Base-by-base conservation (phyloP, 139 green algal species). In the Penium margaritaceum region DNA sequence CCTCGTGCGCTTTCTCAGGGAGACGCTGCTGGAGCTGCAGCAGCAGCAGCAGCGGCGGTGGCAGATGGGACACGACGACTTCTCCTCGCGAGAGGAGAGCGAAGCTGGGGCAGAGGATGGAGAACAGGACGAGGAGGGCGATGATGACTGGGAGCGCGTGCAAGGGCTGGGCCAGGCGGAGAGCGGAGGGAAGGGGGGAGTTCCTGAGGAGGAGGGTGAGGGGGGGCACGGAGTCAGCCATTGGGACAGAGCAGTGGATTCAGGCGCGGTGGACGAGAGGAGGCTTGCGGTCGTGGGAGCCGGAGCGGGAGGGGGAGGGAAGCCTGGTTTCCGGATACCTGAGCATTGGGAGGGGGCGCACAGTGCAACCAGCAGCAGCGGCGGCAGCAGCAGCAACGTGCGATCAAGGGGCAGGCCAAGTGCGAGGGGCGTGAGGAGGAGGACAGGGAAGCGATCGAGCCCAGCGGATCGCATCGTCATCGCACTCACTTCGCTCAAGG, bases 1-100 rank as follows among this genome's bases (percentile, higher is more conserved):
- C 5, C 66, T 91, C 34, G 78, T 91, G 9, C 82, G 60, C 7
- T 86, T 75, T 44, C 53, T 89, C 9, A 41, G 6, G 80, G 81
- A 30, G 39, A 33, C 19, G 35, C 1, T 68, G n/a, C 5, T 7
- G 24, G 41, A 12, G 9, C 41, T 21, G 41, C 41, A 21, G 41
- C 9, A 9, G 41, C 9, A 21, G 12, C 12, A 51, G 41, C 41
- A 51, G 41, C 41, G 12, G 41, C 41, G 12, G 41, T n/a, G n/a
- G n/a, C n/a, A n/a, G n/a, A n/a, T n/a, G n/a, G n/a, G n/a, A n/a
- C n/a, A n/a, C n/a, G n/a, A n/a, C n/a, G n/a, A n/a, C n/a, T n/a
- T n/a, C n/a, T n/a, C n/a, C n/a, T n/a, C n/a, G n/a, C n/a, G n/a
- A n/a, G n/a, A n/a, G n/a, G n/a, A n/a, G n/a, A n/a, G n/a, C n/a